These are phyloP conservation scores for Glaciozyma martinii DNA, from an alignment of 768 basidiomycete genomes.

Conservation along the genomic window DNA sequence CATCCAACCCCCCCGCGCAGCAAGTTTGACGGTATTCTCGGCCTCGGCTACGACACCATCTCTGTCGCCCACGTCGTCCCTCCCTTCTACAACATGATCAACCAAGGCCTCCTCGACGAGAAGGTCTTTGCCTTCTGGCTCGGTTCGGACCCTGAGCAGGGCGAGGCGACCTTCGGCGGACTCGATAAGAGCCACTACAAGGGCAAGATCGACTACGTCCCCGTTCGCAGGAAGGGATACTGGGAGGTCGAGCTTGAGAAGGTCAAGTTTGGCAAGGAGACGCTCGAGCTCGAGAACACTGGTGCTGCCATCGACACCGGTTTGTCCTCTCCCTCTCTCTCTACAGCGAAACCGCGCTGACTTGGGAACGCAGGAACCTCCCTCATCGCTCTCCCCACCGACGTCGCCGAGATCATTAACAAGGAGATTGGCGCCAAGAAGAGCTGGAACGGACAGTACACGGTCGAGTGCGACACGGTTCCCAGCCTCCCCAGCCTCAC, in stretches of 20 bases:
- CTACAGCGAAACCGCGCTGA: neutral
- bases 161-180: constrained; percentile 86
- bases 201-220: constrained; percentile 76
- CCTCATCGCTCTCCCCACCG: constrained; percentile 82
- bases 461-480: constrained; percentile 77
- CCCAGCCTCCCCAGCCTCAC: constrained; percentile 71
- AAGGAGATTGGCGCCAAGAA: constrained; percentile 82
- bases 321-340: constrained; percentile 33
- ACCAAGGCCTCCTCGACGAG: constrained; percentile 66
- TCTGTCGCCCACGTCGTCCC: constrained; percentile 85
- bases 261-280: constrained; percentile 74
- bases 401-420: constrained; percentile 97
- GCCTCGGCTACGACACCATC: constrained; percentile 90
- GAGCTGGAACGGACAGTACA: constrained; percentile 83
- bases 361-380: constrained; percentile 57
- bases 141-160: constrained; percentile 52
- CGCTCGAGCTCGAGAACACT: constrained; percentile 81
- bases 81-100: constrained; percentile 88
- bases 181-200: constrained; percentile 66
- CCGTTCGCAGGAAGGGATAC: constrained; percentile 82
- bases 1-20: constrained; percentile 2
- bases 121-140: constrained; percentile 92
- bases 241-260: constrained; percentile 82
- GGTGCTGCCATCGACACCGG: constrained; percentile 41
- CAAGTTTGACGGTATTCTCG: constrained; percentile 91